phyloP scores from a whole-genome alignment of 2,329 filamentous ascomycete species.

The Neonectria hederae region DNA sequence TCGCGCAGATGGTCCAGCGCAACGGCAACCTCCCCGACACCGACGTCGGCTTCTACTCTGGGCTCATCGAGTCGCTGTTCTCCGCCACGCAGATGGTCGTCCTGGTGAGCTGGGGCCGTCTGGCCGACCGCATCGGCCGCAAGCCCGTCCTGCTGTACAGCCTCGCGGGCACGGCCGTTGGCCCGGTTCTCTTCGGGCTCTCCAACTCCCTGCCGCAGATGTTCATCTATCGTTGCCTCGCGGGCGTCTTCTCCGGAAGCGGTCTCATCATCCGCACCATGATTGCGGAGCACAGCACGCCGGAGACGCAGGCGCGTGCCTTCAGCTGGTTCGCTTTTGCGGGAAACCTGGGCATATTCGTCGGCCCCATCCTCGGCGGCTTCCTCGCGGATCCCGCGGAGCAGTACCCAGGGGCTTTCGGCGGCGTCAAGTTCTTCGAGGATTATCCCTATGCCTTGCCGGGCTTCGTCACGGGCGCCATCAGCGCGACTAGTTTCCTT shows the following conservation, averaged over 20 bases:
- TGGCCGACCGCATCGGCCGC: conserved; percentile 71
- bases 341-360: conserved; percentile 77
- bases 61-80: conserved; percentile 79
- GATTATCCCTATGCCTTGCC: conserved; percentile 65
- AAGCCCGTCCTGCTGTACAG: conserved; percentile 77
- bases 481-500: conserved; percentile 65
- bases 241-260: conserved; percentile 78
- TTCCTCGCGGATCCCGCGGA: conserved; percentile 71
- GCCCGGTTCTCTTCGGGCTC: conserved; percentile 74
- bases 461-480: conserved; percentile 63
- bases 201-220: conserved; percentile 76
- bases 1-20: conserved; percentile 78
- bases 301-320: conserved; percentile 74
- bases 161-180: conserved; percentile 68
- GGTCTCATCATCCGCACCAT: conserved; percentile 80
- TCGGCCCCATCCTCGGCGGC: conserved; percentile 77
- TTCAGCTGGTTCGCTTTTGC: conserved; percentile 83
- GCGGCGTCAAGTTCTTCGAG: conserved; percentile 55
- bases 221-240: conserved; percentile 75
- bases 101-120: conserved; percentile 77
- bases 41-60: conserved; percentile 84
- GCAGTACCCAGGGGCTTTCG: conserved; percentile 68
- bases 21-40: conserved; percentile 68
- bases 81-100: conserved; percentile 79
- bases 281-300: conserved; percentile 77